These are phyloP conservation scores for Pseudogymnoascus sp. DNA, from an alignment of 2,329 filamentous ascomycete species.

Conservation along the genomic window DNA sequence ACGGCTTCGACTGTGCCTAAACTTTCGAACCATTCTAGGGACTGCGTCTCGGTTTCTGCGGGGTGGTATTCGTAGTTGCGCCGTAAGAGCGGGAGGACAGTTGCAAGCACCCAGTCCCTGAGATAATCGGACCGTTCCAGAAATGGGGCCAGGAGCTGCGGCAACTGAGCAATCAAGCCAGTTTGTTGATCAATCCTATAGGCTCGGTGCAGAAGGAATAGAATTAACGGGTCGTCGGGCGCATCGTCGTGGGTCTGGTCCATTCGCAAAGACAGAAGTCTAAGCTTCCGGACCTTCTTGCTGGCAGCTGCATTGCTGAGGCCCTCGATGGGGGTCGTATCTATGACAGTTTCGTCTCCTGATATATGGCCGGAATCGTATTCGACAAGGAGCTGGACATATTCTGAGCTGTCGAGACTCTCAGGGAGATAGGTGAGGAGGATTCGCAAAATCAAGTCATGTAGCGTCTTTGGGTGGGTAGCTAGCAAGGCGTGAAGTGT, in stretches of 20 bases:
- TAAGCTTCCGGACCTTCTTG: conserved; percentile 57
- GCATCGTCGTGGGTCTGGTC: conserved; percentile 41
- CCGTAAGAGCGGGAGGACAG: conserved; percentile 60
- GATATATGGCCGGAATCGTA: conserved; percentile 31
- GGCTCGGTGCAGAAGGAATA: conserved; percentile 62
- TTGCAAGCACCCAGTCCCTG: conserved; percentile 61
- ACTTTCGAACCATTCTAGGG: conserved; percentile 56
- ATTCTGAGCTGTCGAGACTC: conserved; percentile 54
- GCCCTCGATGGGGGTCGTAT: conserved; percentile 48
- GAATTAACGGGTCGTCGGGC: conserved; percentile 47
- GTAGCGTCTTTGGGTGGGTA: conserved; percentile 49
- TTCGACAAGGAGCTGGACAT: conserved; percentile 53
- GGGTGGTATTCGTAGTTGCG: conserved; percentile 66
- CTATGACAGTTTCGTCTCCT: conserved; percentile 39
- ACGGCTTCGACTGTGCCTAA: conserved; percentile 54
- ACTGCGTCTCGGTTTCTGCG: conserved; percentile 34
- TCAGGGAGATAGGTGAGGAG: conserved; percentile 74
- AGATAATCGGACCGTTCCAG: conserved; percentile 53
- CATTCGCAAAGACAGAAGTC: conserved; percentile 50
- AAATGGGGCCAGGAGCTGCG: conserved; percentile 62
- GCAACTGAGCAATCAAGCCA: conserved; percentile 62
- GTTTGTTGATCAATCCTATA: conserved; percentile 64
- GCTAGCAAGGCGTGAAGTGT: conserved; percentile 54
- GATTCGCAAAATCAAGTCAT: conserved; percentile 62
- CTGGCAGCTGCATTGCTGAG: conserved; percentile 57